Evolutionary conservation across 2,329 filamentous ascomycete species (phyloP).

Genomic region (Alternaria longipes): DNA sequence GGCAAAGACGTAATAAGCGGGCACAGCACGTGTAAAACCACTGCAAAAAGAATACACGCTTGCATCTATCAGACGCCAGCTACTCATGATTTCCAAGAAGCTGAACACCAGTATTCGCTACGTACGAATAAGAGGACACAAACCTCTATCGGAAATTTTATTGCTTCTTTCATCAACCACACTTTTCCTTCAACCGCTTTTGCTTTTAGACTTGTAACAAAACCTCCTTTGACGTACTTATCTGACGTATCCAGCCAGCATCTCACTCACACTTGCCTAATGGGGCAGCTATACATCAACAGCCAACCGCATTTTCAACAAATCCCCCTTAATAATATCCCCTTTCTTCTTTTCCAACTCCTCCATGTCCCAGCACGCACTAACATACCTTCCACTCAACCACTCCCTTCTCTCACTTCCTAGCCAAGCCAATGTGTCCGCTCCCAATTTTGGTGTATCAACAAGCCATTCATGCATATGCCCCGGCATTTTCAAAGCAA

Average conservation of each 20-base stretch:
- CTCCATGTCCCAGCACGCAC: conserved; percentile 41
- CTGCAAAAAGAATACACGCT: background rate
- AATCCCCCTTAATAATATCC: conserved; percentile 23
- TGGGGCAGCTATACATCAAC: conserved; percentile 11
- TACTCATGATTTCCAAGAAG: background rate
- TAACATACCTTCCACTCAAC: conserved; percentile 39
- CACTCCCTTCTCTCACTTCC: conserved; percentile 35
- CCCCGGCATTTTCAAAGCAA: conserved; percentile 19
- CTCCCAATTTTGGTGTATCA: conserved; percentile 41
- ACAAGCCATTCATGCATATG: conserved; percentile 11
- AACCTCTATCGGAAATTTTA: background rate
- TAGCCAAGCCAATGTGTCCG: conserved; percentile 39
- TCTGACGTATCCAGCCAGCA: background rate
- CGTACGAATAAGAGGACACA: background rate
- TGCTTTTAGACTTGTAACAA: background rate
- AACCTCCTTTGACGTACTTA: background rate
- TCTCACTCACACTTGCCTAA: background rate
- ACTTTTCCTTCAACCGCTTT: background rate
- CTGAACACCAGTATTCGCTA: background rate
- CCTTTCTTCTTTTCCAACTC: conserved; percentile 32
- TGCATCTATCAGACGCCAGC: background rate
- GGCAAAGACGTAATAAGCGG: background rate
- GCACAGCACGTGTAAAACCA: background rate
- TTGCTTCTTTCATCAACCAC: background rate
- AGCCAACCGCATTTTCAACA: conserved; percentile 28